Conservation (phyloP, 306 rosid species). For the Fagus sylvatica region DNA sequence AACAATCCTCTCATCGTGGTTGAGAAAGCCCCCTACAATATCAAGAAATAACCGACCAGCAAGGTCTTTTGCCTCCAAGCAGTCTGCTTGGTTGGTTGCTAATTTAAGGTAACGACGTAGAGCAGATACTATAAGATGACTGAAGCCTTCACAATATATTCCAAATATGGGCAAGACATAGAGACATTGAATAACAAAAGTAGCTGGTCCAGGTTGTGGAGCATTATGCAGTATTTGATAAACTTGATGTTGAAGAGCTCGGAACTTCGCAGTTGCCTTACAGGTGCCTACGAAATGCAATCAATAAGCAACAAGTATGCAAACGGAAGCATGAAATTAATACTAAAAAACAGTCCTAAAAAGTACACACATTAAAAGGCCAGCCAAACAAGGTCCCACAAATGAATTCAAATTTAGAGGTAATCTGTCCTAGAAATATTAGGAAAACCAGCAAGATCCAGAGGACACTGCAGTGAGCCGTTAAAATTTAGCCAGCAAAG, state of each 20-base stretch:
- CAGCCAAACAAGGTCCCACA: not conserved
- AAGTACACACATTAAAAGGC: not conserved
- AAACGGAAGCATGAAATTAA: conserved; percentile 23
- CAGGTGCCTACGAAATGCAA: conserved; percentile 67
- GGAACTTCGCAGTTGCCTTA: conserved; percentile 86
- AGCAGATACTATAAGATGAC: conserved; percentile 82
- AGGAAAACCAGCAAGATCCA: not conserved
- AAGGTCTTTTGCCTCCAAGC: conserved; percentile 49
- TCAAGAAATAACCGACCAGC: conserved; percentile 72
- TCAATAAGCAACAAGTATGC: conserved; percentile 32
- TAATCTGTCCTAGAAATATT: not conserved
- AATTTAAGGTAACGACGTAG: conserved; percentile 63
- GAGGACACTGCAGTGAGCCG: not conserved
- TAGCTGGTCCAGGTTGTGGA: conserved; percentile 87
- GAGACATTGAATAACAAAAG: conserved; percentile 77
- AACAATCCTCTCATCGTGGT: conserved; percentile 69
- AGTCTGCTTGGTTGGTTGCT: conserved; percentile 39
- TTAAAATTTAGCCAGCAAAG: not conserved
- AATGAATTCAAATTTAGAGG: conserved; percentile 13
- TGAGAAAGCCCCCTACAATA: conserved; percentile 63
- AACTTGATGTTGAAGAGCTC: conserved; percentile 82
- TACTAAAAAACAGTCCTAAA: conserved; percentile 17
- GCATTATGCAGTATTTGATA: conserved; percentile 69
- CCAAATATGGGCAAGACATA: conserved; percentile 74
- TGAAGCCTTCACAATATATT: conserved; percentile 66